phyloP scores from a whole-genome alignment of 2,329 filamentous ascomycete genomes.

The Botrytis hyacinthi region DNA sequence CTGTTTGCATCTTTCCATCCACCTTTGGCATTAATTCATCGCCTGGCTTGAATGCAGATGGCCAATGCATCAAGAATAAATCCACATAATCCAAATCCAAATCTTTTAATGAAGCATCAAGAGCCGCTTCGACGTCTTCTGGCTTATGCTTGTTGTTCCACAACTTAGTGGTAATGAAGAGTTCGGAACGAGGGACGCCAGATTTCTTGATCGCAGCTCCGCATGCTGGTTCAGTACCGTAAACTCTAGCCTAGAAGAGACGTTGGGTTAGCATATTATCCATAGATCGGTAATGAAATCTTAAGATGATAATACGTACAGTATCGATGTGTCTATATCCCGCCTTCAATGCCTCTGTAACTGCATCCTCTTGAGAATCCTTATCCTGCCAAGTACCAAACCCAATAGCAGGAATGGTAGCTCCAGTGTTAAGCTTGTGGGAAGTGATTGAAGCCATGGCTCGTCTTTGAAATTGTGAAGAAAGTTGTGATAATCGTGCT shows the following conservation, averaged over 20 bases:
- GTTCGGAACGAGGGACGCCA: conserved; percentile 61
- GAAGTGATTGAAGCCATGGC: conserved; percentile 30
- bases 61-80: conserved; percentile 81
- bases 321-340: conserved; percentile 54
- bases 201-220: conserved; percentile 61
- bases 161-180: conserved; percentile 67
- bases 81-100: conserved; percentile 80
- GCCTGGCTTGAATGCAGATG: conserved; percentile 74
- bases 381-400: conserved; percentile 47
- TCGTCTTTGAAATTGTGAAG: conserved; percentile 27
- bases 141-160: conserved; percentile 74
- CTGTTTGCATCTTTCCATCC: conserved; percentile 40
- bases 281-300: not conserved
- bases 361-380: conserved; percentile 43
- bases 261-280: conserved; percentile 41
- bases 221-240: conserved; percentile 76
- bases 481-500: conserved; percentile 15
- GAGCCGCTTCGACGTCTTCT: conserved; percentile 53
- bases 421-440: conserved; percentile 40
- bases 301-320: conserved; percentile 5
- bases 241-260: conserved; percentile 77
- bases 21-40: conserved; percentile 40
- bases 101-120: conserved; percentile 70
- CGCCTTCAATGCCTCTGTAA: conserved; percentile 42
- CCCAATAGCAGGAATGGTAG: conserved; percentile 42